A percentile compares a stretch with the other conserved stretches of the same genome.
Evolutionary conservation across 164 flowering plant species (phyloP).

Genomic region (Chimonanthus salicifolius): DNA sequence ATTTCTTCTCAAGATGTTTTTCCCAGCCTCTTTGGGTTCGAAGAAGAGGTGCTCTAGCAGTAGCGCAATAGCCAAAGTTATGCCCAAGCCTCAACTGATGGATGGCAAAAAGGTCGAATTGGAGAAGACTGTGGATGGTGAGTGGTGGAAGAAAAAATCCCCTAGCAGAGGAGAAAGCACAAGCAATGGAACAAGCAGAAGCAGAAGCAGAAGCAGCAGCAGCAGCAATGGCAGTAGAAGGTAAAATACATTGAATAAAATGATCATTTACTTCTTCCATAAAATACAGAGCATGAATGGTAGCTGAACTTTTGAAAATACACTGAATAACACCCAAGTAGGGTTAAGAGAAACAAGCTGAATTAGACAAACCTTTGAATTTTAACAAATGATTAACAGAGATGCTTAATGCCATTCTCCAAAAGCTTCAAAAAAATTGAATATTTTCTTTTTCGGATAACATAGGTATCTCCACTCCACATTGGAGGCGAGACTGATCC

Average conservation of each 20-base stretch:
- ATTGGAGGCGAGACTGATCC: too few species aligned
- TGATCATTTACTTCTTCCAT: too few species aligned
- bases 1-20: constrained; percentile 53
- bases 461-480: too few species aligned
- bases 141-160: constrained; percentile 37
- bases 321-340: neutral
- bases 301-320: neutral
- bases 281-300: neutral
- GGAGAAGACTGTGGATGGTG: constrained; percentile 15
- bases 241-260: too few species aligned
- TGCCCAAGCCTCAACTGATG: constrained; percentile 17
- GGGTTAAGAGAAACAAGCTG: neutral
- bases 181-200: constrained; percentile 6
- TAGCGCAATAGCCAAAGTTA: constrained; percentile 22
- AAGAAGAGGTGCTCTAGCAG: constrained; percentile 20
- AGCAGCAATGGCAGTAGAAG: constrained; percentile 20
- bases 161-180: constrained; percentile 11
- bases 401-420: too few species aligned
- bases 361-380: too few species aligned
- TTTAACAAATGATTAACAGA: too few species aligned
- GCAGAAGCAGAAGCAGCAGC: constrained; percentile 13
- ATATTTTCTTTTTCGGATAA: too few species aligned
- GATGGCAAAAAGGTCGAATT: neutral
- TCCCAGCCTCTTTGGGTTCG: constrained; percentile 30
- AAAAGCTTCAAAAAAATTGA: neutral